Evolutionary conservation across 257 asterid species (phyloP), one percentile per base, ranked within the genome.

Genomic region (Ligustrum vulgare): DNA sequence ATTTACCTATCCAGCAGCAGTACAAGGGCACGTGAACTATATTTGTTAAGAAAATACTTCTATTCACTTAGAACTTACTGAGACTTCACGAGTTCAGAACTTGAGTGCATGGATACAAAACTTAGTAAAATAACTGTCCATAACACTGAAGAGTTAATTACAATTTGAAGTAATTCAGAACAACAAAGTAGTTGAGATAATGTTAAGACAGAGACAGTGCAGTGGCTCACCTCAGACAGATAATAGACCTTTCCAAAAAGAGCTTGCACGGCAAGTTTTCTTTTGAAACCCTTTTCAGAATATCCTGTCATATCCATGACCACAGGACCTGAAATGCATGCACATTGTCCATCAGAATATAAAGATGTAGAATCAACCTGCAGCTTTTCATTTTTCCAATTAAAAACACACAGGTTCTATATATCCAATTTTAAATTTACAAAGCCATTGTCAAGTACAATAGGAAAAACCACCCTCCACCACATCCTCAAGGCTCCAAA

Each of bases 191-290:
- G 33, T 20, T 70, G 75, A 65, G 13, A 70, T 47, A 78, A 75
- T 64, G 67, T 36, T 18, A 64, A 33, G 62, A 72, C 54, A 39
- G 28, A 71, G 65, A 63, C 13, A 60, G 34, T 25, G 54, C 36
- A 73, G 66, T 76, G 72, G 7, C 75, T 67, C 82, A 93, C 96
- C 94, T 91, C 96, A n/a, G 92, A 85, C 70, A 93, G 88, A 82
- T 93, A 93, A 86, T 87, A 90, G 41, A 93, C 67, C 85, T 90
- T 93, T 79, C 98, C 98, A 80, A 93, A 91, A 79, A 91, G 95
- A 71, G 95, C 77, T 87, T 91, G 96, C 85, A 93, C 93, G 0
- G 93, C 96, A 78, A 91, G 93, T 86, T 93, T 91, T 84, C 95
- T 86, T 88, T 91, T 84, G 83, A 91, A 88, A 10, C 98, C 98